These are phyloP conservation scores for Teratosphaeria viscida DNA, from an alignment of 2,329 filamentous ascomycete genomes.

Conservation along the genomic window DNA sequence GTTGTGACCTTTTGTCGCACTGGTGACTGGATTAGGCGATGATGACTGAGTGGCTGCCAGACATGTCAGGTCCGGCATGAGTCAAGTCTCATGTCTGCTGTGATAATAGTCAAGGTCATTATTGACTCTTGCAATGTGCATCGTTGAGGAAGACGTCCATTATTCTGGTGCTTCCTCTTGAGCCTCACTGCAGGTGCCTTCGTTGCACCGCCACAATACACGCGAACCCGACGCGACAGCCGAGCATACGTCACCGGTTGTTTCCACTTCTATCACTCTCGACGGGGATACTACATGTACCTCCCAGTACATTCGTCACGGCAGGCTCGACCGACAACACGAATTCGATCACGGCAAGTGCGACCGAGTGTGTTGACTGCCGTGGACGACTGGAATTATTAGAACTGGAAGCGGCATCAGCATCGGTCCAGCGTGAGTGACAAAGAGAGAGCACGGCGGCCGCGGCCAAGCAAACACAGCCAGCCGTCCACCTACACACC, in stretches of 20 bases:
- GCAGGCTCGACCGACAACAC: no score
- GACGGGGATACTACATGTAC: no score
- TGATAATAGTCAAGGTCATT: neutral
- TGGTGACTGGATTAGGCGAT: neutral
- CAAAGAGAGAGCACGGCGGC: neutral
- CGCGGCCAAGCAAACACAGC: neutral
- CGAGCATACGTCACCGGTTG: neutral
- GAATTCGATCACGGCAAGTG: neutral
- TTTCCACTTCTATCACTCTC: neutral
- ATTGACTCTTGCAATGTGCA: neutral
- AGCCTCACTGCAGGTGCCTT: no score
- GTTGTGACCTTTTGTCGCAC: neutral
- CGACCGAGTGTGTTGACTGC: neutral
- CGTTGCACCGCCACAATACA: neutral
- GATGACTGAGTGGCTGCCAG: neutral
- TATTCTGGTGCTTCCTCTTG: no score
- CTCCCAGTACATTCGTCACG: no score
- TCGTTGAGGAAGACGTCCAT: neutral
- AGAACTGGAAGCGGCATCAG: neutral
- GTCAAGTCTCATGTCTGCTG: neutral
- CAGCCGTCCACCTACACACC: neutral
- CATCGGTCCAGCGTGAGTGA: neutral
- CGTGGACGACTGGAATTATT: no score
- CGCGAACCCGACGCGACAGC: neutral
- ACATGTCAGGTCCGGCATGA: neutral